phyloP scores from a whole-genome alignment of 2,329 filamentous ascomycete species.

The Pseudopithomyces maydicus region DNA sequence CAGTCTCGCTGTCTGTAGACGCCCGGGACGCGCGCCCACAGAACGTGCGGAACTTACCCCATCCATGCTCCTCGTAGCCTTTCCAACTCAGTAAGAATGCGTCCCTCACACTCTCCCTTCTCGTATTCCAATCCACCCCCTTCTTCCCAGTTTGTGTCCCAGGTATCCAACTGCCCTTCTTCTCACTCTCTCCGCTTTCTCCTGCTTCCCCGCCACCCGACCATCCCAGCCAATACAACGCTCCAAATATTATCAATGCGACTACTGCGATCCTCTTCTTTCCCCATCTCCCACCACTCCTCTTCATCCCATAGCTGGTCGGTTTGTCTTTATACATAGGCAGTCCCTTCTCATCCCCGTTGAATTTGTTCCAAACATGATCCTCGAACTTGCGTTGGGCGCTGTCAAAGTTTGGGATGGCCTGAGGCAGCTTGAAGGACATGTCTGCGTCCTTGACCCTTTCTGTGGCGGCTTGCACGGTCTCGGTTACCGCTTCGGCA shows the following conservation, averaged over 20 bases:
- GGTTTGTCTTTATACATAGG: constrained; percentile 99
- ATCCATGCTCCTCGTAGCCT: constrained; percentile 88
- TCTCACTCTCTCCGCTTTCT: constrained; percentile 36
- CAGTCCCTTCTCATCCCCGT: constrained; percentile 66
- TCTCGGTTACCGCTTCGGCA: constrained; percentile 18
- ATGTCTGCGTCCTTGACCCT: constrained; percentile 44
- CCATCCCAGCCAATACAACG: constrained; percentile 73
- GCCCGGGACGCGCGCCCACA: constrained; percentile 19
- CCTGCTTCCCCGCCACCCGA: constrained; percentile 37
- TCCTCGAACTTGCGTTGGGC: constrained; percentile 48
- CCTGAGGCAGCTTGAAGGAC: constrained; percentile 50
- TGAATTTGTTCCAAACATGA: constrained; percentile 55
- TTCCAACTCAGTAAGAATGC: constrained; percentile 93
- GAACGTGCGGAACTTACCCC: constrained; percentile 69
- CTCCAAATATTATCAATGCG: constrained; percentile 59
- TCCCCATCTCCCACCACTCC: constrained; percentile 64
- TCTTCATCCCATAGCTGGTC: constrained; percentile 67
- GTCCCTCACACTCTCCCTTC: constrained; percentile 82
- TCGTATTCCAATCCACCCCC: constrained; percentile 72
- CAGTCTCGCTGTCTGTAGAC: constrained; percentile 4
- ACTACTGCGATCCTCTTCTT: constrained; percentile 64
- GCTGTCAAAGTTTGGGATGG: constrained; percentile 50
- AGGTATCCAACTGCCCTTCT: constrained; percentile 37
- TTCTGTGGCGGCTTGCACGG: constrained; percentile 38
- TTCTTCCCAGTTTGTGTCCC: constrained; percentile 34